Evolutionary conservation across 768 basidiomycete species (phyloP).

Genomic region (Lepiota brunneoincarnata): DNA sequence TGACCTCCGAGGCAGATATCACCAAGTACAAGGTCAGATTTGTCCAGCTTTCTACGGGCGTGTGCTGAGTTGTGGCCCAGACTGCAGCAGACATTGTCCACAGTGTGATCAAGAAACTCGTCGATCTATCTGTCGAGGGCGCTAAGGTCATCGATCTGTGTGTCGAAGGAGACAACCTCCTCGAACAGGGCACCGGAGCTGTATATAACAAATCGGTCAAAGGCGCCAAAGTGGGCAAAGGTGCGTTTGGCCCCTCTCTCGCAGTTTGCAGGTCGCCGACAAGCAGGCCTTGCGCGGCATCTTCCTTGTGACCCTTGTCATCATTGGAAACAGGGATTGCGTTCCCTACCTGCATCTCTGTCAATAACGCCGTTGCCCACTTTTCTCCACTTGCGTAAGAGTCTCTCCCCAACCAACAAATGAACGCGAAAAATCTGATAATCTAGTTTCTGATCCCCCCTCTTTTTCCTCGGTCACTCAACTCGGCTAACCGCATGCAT

Average conservation of each 20-base stretch:
- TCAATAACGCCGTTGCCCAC: slow-evolving; percentile 95
- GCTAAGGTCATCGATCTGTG: slow-evolving; percentile 90
- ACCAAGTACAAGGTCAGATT: slow-evolving; percentile 80
- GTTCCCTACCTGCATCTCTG: slow-evolving; percentile 91
- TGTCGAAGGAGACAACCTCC: slow-evolving; percentile 87
- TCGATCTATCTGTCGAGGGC: slow-evolving; percentile 74
- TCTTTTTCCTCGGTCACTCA: neutral
- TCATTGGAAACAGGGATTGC: slow-evolving; percentile 61
- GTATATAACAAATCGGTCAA: slow-evolving; percentile 92
- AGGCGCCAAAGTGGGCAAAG: slow-evolving; percentile 85
- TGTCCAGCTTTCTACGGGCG: slow-evolving; percentile 12
- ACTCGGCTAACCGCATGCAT: neutral
- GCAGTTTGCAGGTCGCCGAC: neutral
- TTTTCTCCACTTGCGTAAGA: slow-evolving; percentile 94
- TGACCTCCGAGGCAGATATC: slow-evolving; percentile 69
- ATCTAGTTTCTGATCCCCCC: neutral
- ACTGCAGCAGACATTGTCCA: slow-evolving; percentile 90
- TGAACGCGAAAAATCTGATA: neutral
- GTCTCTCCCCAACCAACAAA: slow-evolving; percentile 23
- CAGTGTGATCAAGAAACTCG: slow-evolving; percentile 80
- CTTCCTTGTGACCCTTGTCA: neutral
- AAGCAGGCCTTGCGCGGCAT: neutral
- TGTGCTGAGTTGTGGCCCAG: slow-evolving; percentile 32
- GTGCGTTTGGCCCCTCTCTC: slow-evolving; percentile 38
- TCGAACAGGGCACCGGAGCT: slow-evolving; percentile 79